Evolutionary conservation across 116 monocot genomes (phyloP), one percentile per base, ranked within the genome.

Genomic region (Zostera marina): DNA sequence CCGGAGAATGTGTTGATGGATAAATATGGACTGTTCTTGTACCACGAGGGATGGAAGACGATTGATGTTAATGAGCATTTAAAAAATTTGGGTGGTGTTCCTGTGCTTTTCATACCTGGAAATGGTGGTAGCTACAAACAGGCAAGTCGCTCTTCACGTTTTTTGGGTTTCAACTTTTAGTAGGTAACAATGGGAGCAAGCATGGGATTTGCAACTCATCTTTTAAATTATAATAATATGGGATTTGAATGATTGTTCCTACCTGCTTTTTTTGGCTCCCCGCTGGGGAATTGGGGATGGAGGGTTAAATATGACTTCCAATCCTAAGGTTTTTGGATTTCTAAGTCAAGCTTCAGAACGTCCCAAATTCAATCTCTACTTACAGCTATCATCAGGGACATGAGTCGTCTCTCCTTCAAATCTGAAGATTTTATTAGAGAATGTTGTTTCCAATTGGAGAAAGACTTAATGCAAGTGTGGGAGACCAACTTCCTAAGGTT

Each of bases 121-220:
- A 96, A 96, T 68, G 96, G 96, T 3, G 96, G 96, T 20, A 96
- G 96, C 76, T 96, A 89, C 59, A 96, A 96, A 62, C 96, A 96
- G 85, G 94, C 58, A 67, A 62, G 69, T n/a, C 38, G 32, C 52
- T 42, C 9, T 54, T 26, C 5, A 19, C 23, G 19, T 11, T 54
- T 48, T 13, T 8, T 48, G 19, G 48, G 15, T 48, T n/a, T n/a
- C 12, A 19, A 19, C 17, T 48, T 48, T 48, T 48, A 48, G 48
- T 48, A 19, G 48, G n/a, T 48, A 17, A 48, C 1, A 15, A 16
- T 13, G 48, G 7, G 48, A 2, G 48, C 19, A 16, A 48, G 11
- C 14, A 16, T 12, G 8, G 48, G 15, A 5, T 48, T 48, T 16
- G 15, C n/a, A 32, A 32, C 32, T 32, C 4, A 32, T 32, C 32